phyloP scores from a whole-genome alignment of 2,329 filamentous ascomycete genomes.

The Myriosclerotinia scirpicola region DNA sequence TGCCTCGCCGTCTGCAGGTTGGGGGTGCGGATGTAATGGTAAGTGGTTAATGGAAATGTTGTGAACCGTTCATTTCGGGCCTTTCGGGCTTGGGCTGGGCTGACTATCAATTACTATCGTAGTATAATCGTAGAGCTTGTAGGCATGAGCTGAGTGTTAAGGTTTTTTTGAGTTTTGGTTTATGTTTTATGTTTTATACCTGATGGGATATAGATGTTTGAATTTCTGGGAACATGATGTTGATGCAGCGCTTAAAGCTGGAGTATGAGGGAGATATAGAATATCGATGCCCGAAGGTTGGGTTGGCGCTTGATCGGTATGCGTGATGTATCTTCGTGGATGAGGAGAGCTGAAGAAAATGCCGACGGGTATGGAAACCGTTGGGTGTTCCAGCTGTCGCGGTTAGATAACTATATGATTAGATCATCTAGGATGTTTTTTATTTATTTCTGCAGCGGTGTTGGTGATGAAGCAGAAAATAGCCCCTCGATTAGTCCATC shows the following conservation, averaged over 20 bases:
- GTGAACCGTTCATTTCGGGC: conserved; percentile 14
- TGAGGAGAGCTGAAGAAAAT: neutral
- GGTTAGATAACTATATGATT: conserved; percentile 17
- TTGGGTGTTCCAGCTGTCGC: conserved; percentile 11
- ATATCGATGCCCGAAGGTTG: conserved; percentile 11
- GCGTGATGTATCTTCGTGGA: neutral
- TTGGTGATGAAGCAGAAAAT: conserved; percentile 12
- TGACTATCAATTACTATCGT: conserved; percentile 8
- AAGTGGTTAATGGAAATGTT: neutral
- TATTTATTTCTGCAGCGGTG: too few relatives aligned
- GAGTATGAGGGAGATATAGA: too few relatives aligned
- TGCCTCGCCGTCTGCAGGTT: neutral
- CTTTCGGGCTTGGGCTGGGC: neutral
- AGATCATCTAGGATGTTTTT: neutral
- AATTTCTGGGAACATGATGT: neutral
- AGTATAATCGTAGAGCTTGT: neutral
- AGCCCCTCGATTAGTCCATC: neutral
- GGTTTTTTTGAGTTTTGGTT: neutral
- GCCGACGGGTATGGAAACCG: neutral
- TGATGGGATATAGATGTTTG: neutral
- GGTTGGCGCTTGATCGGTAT: neutral
- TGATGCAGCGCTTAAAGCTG: conserved; percentile 8
- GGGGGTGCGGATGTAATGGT: neutral
- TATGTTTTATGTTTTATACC: neutral
- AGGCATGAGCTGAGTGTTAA: neutral